Base-by-base conservation (phyloP, 169 alveolate genomes). In the Eimeria nieschulzi region DNA sequence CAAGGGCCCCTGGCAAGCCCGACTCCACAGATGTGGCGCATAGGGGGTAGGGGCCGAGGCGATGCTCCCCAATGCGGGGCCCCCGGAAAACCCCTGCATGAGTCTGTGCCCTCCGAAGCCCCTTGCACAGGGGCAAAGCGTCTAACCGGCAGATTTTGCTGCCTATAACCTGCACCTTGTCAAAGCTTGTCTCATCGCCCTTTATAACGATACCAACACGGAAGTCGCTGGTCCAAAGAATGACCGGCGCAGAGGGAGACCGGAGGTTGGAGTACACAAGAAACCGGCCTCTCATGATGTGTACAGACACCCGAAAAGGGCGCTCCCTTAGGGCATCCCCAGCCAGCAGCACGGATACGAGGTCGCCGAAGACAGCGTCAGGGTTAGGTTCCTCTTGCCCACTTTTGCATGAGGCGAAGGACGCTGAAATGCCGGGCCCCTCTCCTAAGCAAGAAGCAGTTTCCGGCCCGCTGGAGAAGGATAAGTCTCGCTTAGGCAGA, bases 141-240 rank as follows among this genome's bases (percentile, higher is more conserved):
- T 79, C 61, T 17, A 79, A 33, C 5, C 87, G 87, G 87, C 87
- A 79, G 54, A 79, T 79, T 79, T 79, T 79, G 87, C 87, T 79
- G 87, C 87, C 87, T 3, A 55, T 5, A 39, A 79, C 87, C 56
- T 79, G 21, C 13, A 79, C 87, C 23, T 61, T 70, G 26, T 79
- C 87, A 7, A 79, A 79, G 33, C 39, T 6, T 7, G 46, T 54
- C 23, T 79, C 87, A 33, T 79, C 87, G 19, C 87, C 87, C 25
- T 21, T 55, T 71, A 79, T 79, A 39, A 19, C 15, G 23, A 79
- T 70, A 13, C 66, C 82, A 19, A 95, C 95, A 23, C 83, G 55
- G 76, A 95, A 94, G 83, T 95, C 96, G 61, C 95, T 92, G 63
- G 90, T 70, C 87, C 94, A 83, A 92, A 94, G 95, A 51, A 95